A percentile compares a stretch with the other conserved stretches of the same genome.
phyloP scores from a whole-genome alignment of 1,139 yeast species.

The Candida tetrigidarum region DNA sequence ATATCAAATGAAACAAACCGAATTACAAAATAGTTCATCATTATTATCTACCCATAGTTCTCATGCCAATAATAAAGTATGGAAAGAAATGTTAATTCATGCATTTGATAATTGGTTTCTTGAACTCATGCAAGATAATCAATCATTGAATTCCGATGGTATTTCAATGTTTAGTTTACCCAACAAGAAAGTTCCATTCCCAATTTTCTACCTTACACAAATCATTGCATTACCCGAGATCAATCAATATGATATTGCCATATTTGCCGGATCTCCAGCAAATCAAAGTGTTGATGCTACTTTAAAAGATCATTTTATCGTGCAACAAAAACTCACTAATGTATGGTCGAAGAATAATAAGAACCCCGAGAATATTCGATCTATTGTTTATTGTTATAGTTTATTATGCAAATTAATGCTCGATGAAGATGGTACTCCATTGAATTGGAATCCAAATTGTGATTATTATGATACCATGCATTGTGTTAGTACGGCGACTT shows the following conservation, averaged over 20 bases:
- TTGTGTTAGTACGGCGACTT: constrained; percentile 48
- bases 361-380: constrained; percentile 38
- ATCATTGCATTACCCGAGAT: constrained; percentile 64
- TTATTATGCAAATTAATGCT: constrained; percentile 66
- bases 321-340: constrained; percentile 50
- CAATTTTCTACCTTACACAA: constrained; percentile 73
- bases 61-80: constrained; percentile 32
- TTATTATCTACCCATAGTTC: constrained; percentile 37
- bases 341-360: constrained; percentile 50
- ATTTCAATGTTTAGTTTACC: constrained; percentile 13
- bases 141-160: constrained; percentile 43
- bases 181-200: constrained; percentile 31
- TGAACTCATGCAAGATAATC: constrained; percentile 31
- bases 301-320: constrained; percentile 54
- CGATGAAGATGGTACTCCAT: constrained; percentile 13
- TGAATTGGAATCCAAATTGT: constrained; percentile 38
- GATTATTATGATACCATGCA: constrained; percentile 43
- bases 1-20: constrained; percentile 77
- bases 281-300: constrained; percentile 78
- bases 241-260: constrained; percentile 77
- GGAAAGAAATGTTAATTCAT: constrained; percentile 67
- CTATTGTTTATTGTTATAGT: constrained; percentile 67
- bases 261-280: constrained; percentile 82
- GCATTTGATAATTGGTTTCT: constrained; percentile 65
- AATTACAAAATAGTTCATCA: constrained; percentile 55